These are phyloP conservation scores for Nakazawaea ambrosiae DNA, from an alignment of 805 yeast genomes.

Conservation along the genomic window DNA sequence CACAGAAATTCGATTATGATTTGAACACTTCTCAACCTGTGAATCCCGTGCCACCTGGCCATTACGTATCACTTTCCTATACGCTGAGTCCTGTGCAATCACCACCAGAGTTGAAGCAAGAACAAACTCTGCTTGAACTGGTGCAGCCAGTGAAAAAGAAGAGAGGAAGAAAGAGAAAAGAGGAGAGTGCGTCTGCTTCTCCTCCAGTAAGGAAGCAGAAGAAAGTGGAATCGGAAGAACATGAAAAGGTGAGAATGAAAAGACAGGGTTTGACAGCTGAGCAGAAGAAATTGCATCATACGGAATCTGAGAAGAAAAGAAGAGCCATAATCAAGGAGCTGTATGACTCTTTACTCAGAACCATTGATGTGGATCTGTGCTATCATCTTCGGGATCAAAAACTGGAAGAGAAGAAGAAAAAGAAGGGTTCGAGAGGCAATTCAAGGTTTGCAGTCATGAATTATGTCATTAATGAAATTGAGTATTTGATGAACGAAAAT, in stretches of 20 bases:
- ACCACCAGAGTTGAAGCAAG: too few relatives aligned
- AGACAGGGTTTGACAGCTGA: constrained; percentile 19
- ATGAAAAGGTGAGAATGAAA: background rate
- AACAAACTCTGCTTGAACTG: background rate
- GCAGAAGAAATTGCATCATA: constrained; percentile 29
- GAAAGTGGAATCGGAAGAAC: constrained; percentile 1
- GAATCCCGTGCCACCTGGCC: constrained; percentile 7
- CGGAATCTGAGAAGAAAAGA: constrained; percentile 30
- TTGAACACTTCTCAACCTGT: background rate
- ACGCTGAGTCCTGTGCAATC: background rate
- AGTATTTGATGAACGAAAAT: constrained; percentile 16
- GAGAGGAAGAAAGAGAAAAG: constrained; percentile 10
- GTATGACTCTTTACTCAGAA: constrained; percentile 24
- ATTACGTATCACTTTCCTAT: constrained; percentile 1
- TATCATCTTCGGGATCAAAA: constrained; percentile 3
- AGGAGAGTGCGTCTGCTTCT: background rate
- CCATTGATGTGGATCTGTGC: constrained; percentile 4
- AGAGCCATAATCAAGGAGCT: constrained; percentile 29
- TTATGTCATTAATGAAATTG: constrained; percentile 22
- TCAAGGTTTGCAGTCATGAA: constrained; percentile 20
- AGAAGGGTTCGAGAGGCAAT: constrained; percentile 8
- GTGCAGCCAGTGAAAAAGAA: constrained; percentile 5
- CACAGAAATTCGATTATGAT: background rate
- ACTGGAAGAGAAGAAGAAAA: background rate
- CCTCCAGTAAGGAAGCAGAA: background rate